Base-by-base conservation (phyloP, 75 land plant species). In the Pseudotsuga menziesii region DNA sequence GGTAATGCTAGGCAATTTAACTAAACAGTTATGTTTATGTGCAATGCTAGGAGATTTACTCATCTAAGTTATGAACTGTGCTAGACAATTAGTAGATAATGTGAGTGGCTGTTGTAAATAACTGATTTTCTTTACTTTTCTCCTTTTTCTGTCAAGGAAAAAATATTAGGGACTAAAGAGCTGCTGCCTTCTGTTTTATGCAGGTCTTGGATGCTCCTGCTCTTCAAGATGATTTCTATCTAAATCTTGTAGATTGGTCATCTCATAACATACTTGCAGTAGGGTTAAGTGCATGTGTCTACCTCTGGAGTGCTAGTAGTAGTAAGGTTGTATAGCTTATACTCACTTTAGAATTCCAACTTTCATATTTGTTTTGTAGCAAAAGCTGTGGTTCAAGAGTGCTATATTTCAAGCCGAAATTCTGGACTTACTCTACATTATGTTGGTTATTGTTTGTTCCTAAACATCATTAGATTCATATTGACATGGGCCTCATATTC, bases 171-270 rank as follows among this genome's bases (percentile, higher is more conserved):
- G 71, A 20, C 27, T 57, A 9, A 35, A 61, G 7, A 75, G 73
- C 19, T 29, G 9, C 56, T 70, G 29, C 76, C 78, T 78, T 76
- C 22, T 79, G 19, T 57, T 67, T 35, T 22, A 60, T 60, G 56
- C 83, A 94, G 97, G 94, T 94, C 48, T 63, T 97, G 82, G 99
- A 97, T 89, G 99, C 98, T 7, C 99, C 99, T 23, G 89, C 99
- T 22, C 86, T 97, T 39, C 99, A 97, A 84, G 99, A 97, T 87
- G 99, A 97, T 76, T 97, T 97, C 78, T 97, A 97, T 60, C 85
- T 97, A 70, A 97, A 97, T 85, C 82, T 97, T 19, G 99, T 97
- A 57, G 99, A 97, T 71, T 97, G 99, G 99, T 94, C 99, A 39
- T 92, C 96, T 23, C 99, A 92, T 39, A 97, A 97, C 83, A 94